Evolutionary conservation across 495 filamentous ascomycete genomes (phyloP).

Genomic region (Penicillium egyptiacum): DNA sequence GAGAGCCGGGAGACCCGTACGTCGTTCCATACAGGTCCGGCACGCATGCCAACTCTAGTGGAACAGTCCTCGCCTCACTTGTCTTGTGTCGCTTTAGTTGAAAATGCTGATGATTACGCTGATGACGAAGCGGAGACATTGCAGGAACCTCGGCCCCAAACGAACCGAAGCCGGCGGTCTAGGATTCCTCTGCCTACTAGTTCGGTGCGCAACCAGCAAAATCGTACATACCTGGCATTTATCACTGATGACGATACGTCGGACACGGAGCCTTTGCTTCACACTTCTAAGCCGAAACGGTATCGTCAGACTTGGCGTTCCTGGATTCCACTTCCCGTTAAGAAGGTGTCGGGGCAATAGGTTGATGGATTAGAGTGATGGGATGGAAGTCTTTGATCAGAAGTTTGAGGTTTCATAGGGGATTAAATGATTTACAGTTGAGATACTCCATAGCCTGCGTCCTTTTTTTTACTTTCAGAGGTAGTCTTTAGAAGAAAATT

Average conservation of each 20-base stretch:
- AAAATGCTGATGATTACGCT: not conserved
- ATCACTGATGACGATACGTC: not conserved
- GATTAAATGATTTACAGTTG: conserved; percentile 6
- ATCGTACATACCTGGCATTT: not conserved
- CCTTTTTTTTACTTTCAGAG: not conserved
- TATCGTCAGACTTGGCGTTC: not conserved
- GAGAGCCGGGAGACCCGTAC: not conserved
- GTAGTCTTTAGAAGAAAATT: not conserved
- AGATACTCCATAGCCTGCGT: not conserved
- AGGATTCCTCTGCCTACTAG: conserved; percentile 7
- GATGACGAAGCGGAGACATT: conserved; percentile 2
- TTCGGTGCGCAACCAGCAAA: not conserved
- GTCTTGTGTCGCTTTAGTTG: not conserved
- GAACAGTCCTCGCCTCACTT: not conserved
- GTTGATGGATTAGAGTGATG: not conserved
- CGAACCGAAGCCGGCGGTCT: not conserved
- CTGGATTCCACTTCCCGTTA: conserved; percentile 6
- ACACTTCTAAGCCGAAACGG: not conserved
- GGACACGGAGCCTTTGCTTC: not conserved
- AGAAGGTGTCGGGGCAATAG: not conserved
- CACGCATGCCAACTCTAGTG: not conserved
- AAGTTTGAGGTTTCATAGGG: conserved; percentile 14
- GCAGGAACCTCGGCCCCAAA: not conserved
- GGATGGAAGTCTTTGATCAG: conserved; percentile 25
- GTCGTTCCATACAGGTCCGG: not conserved